phyloP scores from a whole-genome alignment of 1,284 basidiomycete genomes.

The Ustilago sp. region DNA sequence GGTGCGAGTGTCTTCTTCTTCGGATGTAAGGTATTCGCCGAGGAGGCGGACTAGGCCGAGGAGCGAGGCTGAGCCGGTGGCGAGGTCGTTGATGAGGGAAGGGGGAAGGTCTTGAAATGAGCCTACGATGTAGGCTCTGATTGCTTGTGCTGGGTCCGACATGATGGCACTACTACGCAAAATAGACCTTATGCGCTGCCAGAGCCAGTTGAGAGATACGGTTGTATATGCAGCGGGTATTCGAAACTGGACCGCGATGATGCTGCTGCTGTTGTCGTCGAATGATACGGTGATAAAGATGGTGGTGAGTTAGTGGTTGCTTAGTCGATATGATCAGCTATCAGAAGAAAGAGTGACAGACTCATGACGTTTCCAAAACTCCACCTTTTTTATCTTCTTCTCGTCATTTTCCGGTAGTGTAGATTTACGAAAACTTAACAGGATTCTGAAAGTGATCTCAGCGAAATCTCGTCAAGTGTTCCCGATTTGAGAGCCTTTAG shows the following conservation, averaged over 20 bases:
- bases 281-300: neutral
- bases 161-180: constrained; percentile 9
- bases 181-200: too few species aligned
- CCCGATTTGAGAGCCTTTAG: neutral
- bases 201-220: too few species aligned
- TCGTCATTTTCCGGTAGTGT: neutral
- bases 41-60: constrained; percentile 86
- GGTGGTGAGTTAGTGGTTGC: neutral
- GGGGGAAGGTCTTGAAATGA: constrained; percentile 50
- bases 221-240: too few species aligned
- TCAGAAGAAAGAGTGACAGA: neutral
- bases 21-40: constrained; percentile 86
- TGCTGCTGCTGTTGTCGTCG: neutral
- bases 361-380: constrained; percentile 3
- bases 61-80: constrained; percentile 69
- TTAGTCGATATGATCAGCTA: neutral
- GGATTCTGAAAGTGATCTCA: neutral
- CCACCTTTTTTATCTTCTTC: constrained; percentile 12
- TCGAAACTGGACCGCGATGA: too few species aligned
- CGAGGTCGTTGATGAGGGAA: constrained; percentile 51
- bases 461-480: constrained; percentile 7
- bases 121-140: constrained; percentile 54
- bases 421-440: neutral
- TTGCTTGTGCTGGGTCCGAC: constrained; percentile 46
- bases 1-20: constrained; percentile 81